Conservation (phyloP, 805 yeast genomes). For the Wickerhamiella kurtzmanii region DNA sequence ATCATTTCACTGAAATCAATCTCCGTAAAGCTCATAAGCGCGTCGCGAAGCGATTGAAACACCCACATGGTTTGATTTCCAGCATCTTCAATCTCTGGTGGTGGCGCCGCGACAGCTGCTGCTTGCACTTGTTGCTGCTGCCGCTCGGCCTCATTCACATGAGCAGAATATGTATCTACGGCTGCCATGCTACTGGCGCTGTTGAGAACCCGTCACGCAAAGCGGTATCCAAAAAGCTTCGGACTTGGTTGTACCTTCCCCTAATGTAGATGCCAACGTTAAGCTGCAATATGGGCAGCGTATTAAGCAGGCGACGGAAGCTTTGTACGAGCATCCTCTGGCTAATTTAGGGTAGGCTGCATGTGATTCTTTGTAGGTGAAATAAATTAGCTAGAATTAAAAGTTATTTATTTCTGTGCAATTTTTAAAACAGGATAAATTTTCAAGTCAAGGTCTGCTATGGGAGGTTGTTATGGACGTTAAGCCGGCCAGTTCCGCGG, state of each 20-base stretch:
- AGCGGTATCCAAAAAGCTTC: no score
- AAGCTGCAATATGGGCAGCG: no score
- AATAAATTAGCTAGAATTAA: no score
- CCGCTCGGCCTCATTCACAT: not conserved
- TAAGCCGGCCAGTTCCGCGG: no score
- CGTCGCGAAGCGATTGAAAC: constrained; percentile 1
- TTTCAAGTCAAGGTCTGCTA: no score
- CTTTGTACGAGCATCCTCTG: not conserved
- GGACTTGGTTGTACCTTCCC: no score
- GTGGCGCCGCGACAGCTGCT: not conserved
- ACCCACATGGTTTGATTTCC: not conserved
- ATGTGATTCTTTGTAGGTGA: no score
- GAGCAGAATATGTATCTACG: not conserved
- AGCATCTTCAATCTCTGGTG: not conserved
- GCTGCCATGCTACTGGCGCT: not conserved
- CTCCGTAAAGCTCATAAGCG: not conserved
- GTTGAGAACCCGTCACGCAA: no score
- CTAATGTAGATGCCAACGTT: no score
- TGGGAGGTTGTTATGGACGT: no score
- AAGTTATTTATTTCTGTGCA: no score
- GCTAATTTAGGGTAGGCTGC: not conserved
- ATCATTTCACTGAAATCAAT: not conserved
- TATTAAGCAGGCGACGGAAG: not conserved
- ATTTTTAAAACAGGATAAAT: no score
- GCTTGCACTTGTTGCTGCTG: not conserved